Base-by-base conservation (phyloP, 75 land plant species). In the Sequoiadendron giganteum region DNA sequence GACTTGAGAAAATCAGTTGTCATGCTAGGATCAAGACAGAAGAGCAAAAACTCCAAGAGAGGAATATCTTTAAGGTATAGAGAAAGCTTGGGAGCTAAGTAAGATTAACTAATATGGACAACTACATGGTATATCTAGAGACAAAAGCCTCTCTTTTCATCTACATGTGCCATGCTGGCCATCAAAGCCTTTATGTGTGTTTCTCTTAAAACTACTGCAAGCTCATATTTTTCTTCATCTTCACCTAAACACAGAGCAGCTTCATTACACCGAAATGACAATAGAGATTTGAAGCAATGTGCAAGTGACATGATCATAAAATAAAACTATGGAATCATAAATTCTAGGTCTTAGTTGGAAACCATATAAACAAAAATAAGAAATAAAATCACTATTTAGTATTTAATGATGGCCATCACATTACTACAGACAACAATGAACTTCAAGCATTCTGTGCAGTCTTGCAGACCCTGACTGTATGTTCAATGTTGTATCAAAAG, bases 1-100 rank as follows among this genome's bases (percentile, higher is more conserved):
- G 93, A 92, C 86, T 92, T 94, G 10, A 92, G 86, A 1, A 86
- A 56, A 87, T 93, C 95, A 43, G 85, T 90, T 15, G 93, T 93
- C 90, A 87, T 87, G 0, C 88, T 81, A 16, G 90, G 91, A 10
- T 88, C 84, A 42, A 91, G 94, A 38, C 80, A 78, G 47, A 89
- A 90, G 80, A 61, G 85, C 86, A 94, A 54, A 28, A 94, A 90
- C n/a, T 88, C 92, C 86, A 65, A 19, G 9, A 86, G 90, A 88
- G 91, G 83, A 39, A 94, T 73, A 73, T 94, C 96, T 95, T 61
- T 61, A 0, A 61, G 25, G 13, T 73, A 32, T 32, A 73, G 76
- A 4, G 32, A 73, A 73, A 10, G 76, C 76, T 73, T 10, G 36
- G 7, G 32, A 73, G 32, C 32, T 32, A 32, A 32, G 14, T 32